Evolutionary conservation across 805 yeast species (phyloP).

Genomic region (Pichia manshurica): DNA sequence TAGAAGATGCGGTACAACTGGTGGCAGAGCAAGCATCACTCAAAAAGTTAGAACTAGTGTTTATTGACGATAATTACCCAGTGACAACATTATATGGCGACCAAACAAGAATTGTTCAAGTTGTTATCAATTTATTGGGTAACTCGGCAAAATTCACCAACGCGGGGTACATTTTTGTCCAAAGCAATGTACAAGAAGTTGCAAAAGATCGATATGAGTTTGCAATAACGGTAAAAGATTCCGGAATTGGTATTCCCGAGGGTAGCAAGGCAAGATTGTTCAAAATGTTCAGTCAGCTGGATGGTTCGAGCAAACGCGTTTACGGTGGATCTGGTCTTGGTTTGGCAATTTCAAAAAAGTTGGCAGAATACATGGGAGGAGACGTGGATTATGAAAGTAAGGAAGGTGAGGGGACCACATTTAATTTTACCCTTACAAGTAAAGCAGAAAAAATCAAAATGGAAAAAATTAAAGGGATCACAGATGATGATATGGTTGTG

Average conservation of each 20-base stretch:
- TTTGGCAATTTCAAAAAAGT: slow-evolving; percentile 72
- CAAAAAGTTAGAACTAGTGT: slow-evolving; percentile 41
- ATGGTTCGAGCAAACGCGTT: slow-evolving; percentile 44
- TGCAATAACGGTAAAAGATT: slow-evolving; percentile 38
- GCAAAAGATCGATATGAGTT: slow-evolving; percentile 36
- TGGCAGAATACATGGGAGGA: slow-evolving; percentile 74
- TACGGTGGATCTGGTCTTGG: slow-evolving; percentile 69
- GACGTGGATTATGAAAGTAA: slow-evolving; percentile 38
- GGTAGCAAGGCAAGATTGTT: slow-evolving; percentile 38
- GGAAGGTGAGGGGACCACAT: slow-evolving; percentile 44
- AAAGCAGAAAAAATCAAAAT: slow-evolving; percentile 15
- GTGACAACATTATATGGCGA: slow-evolving; percentile 41
- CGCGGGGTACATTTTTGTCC: slow-evolving; percentile 38
- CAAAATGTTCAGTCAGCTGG: slow-evolving; percentile 52
- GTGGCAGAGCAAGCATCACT: slow-evolving; percentile 43
- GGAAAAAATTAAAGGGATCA: neutral
- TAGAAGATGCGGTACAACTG: slow-evolving; percentile 43
- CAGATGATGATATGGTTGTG: slow-evolving; percentile 19
- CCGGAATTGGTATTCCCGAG: slow-evolving; percentile 50
- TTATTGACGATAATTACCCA: slow-evolving; percentile 36
- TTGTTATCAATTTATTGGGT: slow-evolving; percentile 46
- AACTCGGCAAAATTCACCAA: slow-evolving; percentile 49
- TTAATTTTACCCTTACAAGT: slow-evolving; percentile 35
- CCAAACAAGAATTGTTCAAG: slow-evolving; percentile 44
- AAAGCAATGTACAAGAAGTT: slow-evolving; percentile 25